Evolutionary conservation across 345 rosid genomes (phyloP).

Genomic region (Geranium brycei): DNA sequence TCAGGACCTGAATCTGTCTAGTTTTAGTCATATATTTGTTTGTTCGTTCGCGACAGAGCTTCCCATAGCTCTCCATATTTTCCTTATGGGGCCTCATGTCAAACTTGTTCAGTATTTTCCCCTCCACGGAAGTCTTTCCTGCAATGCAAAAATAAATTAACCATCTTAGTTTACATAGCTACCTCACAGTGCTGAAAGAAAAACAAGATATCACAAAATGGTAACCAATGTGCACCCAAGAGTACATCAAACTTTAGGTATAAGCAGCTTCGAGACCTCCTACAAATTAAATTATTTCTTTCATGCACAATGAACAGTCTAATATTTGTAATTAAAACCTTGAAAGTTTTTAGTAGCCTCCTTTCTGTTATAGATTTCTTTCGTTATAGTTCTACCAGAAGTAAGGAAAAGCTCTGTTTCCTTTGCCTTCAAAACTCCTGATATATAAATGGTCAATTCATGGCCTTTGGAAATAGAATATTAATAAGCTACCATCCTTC

Average conservation of each 20-base stretch:
- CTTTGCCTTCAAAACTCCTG: not conserved
- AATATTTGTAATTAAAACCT: not conserved
- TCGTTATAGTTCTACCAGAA: not conserved
- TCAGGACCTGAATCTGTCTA: slow-evolving; percentile 64
- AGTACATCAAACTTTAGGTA: too few relatives aligned
- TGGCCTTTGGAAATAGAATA: too few relatives aligned
- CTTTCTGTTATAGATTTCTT: too few relatives aligned
- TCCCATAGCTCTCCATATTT: slow-evolving; percentile 62
- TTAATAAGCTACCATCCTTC: too few relatives aligned
- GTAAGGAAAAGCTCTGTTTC: slow-evolving; percentile 5
- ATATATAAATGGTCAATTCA: not conserved
- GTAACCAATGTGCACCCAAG: too few relatives aligned
- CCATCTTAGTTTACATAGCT: not conserved
- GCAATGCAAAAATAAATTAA: slow-evolving; percentile 3
- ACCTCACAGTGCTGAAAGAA: not conserved
- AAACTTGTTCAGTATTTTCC: slow-evolving; percentile 66
- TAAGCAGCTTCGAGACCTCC: too few relatives aligned
- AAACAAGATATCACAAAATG: too few relatives aligned
- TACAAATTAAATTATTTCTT: too few relatives aligned
- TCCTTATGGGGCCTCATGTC: slow-evolving; percentile 75
- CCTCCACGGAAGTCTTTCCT: slow-evolving; percentile 57
- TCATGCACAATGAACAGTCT: not conserved
- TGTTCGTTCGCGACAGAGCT: slow-evolving; percentile 70
- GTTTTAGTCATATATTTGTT: slow-evolving; percentile 52
- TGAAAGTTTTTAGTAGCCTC: not conserved